Base-by-base conservation (phyloP, 2,329 filamentous ascomycete species). In the Diaporthe velutina region DNA sequence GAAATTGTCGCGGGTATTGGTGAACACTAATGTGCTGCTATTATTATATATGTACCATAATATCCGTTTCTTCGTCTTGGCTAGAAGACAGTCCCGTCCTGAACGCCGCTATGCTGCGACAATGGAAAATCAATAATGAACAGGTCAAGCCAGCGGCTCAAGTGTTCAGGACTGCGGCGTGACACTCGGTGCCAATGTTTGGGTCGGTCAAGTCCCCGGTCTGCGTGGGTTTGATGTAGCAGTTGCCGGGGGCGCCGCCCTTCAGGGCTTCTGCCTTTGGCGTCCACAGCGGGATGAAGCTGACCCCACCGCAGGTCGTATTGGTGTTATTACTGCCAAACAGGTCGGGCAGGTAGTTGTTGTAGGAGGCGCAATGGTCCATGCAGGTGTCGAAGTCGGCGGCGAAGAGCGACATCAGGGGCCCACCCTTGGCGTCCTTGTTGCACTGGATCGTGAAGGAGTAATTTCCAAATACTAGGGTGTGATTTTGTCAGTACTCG, bases 371-470 rank as follows among this genome's bases (percentile, higher is more conserved):
- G 79, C 86, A 88, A 13, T 86, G 85, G 76, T 88, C 86, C 78
- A 88, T 87, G 80, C 86, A 88, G 38, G 83, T 82, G 78, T 83
- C 79, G 61, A 88, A 86, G 77, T 83, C 82, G 67, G 82, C 80
- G 8, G 84, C 82, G 77, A 88, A 88, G 10, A 88, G 79, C 0
- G 83, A 83, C 72, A 83, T 79, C 3, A 88, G 73, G 0, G 84
- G 83, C 0, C 74, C 25, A 60, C 83, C 82, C 4, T 82, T 79
- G 5, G 86, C 81, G 75, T 88, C 84, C 38, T 78, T 81, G 75
- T 87, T 85, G 82, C 86, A 88, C 78, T 83, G 84, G 71, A 87
- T 83, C 38, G 80, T 84, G 78, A 83, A 88, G 4, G 78, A 83
- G 15, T 79, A 75, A 35, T 79, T 80, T 45, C 80, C 78, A 57